Conservation (phyloP, 2,329 filamentous ascomycete species). For the Xylaria sp. region DNA sequence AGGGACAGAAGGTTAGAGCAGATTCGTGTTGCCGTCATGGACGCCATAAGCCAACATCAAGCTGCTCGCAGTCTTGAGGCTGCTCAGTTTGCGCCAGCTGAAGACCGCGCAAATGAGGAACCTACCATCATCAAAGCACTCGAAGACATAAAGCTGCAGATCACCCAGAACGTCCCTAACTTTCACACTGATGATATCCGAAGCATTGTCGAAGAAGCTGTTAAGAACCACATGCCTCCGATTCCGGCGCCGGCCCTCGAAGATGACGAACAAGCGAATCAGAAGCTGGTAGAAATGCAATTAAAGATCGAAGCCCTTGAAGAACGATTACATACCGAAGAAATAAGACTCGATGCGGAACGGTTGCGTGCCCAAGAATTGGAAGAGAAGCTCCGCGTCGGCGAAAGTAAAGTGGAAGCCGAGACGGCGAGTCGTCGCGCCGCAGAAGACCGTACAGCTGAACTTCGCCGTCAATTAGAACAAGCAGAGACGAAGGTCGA, state of each 20-base stretch:
- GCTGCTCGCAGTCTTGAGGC: slow-evolving; percentile 52
- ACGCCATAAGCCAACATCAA: slow-evolving; percentile 74
- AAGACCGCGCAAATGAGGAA: slow-evolving; percentile 53
- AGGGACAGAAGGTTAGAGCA: slow-evolving; percentile 85
- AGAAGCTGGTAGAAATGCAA: slow-evolving; percentile 69
- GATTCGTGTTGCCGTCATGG: slow-evolving; percentile 77
- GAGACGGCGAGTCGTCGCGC: slow-evolving; percentile 61
- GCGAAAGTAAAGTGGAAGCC: slow-evolving; percentile 61
- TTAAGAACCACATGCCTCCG: slow-evolving; percentile 67
- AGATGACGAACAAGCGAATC: slow-evolving; percentile 63
- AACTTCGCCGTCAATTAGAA: slow-evolving; percentile 66
- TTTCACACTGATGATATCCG: slow-evolving; percentile 66
- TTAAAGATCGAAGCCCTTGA: slow-evolving; percentile 60
- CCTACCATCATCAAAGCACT: slow-evolving; percentile 73
- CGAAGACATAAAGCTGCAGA: slow-evolving; percentile 68
- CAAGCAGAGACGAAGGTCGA: slow-evolving; percentile 69
- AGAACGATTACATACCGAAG: slow-evolving; percentile 46
- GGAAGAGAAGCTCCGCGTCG: slow-evolving; percentile 64
- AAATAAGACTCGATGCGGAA: slow-evolving; percentile 43
- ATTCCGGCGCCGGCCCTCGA: slow-evolving; percentile 57
- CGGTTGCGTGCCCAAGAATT: slow-evolving; percentile 65
- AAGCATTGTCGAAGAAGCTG: slow-evolving; percentile 71
- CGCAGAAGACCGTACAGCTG: slow-evolving; percentile 65
- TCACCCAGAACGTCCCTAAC: slow-evolving; percentile 58
- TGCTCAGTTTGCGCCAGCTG: slow-evolving; percentile 44